Evolutionary conservation across 2,329 filamentous ascomycete genomes (phyloP).

Genomic region (Nemania diffusa): DNA sequence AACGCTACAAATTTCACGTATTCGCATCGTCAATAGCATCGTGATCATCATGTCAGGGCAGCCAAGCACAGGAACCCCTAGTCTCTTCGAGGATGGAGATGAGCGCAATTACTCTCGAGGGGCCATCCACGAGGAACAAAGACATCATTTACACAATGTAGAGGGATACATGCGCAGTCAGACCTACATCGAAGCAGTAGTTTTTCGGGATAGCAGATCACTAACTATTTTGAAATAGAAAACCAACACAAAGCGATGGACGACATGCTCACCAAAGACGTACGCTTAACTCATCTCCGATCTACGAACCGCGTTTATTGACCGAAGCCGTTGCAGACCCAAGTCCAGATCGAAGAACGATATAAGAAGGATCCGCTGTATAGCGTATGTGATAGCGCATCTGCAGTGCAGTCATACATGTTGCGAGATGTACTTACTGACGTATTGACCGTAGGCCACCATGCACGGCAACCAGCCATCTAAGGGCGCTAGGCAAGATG

Average conservation of each 20-base stretch:
- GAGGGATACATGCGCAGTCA: slow-evolving; percentile 43
- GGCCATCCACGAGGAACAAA: slow-evolving; percentile 38
- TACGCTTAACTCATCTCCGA: slow-evolving; percentile 21
- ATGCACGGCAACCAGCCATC: slow-evolving; percentile 46
- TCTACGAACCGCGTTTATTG: neutral
- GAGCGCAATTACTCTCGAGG: slow-evolving; percentile 40
- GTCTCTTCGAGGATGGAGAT: slow-evolving; percentile 39
- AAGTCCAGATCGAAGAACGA: slow-evolving; percentile 37
- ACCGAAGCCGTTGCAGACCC: slow-evolving; percentile 36
- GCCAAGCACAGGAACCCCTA: slow-evolving; percentile 28
- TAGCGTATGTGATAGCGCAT: slow-evolving; percentile 34
- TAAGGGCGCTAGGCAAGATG: slow-evolving; percentile 42
- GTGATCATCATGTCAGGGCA: slow-evolving; percentile 22
- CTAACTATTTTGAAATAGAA: slow-evolving; percentile 35
- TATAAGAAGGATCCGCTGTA: slow-evolving; percentile 45
- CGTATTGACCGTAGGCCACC: slow-evolving; percentile 36
- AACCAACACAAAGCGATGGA: slow-evolving; percentile 42
- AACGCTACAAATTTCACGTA: neutral
- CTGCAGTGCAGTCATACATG: too few species aligned
- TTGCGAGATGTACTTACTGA: neutral
- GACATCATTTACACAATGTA: slow-evolving; percentile 40
- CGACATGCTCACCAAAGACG: slow-evolving; percentile 42
- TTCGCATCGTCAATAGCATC: neutral
- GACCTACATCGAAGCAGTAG: slow-evolving; percentile 6
- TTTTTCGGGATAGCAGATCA: neutral